These are phyloP conservation scores for Alternaria angustiovoidea DNA, from an alignment of 2,329 filamentous ascomycete species.

Conservation along the genomic window DNA sequence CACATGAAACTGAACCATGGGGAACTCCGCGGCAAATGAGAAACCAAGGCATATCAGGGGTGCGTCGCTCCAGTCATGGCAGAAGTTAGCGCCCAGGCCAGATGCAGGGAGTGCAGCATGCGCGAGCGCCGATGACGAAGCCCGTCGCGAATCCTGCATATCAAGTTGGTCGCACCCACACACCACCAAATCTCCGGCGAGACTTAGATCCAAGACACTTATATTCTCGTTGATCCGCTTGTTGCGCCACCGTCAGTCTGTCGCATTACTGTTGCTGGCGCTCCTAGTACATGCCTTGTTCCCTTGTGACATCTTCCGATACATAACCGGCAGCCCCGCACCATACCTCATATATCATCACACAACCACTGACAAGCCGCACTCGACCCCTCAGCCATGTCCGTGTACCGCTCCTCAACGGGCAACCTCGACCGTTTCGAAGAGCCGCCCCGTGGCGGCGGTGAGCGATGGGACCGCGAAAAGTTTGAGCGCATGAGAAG, in stretches of 20 bases:
- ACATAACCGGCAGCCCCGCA: conserved; percentile 30
- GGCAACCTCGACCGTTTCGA: conserved; percentile 56
- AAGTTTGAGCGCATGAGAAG: conserved; percentile 57
- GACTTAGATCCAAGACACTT: conserved; percentile 17
- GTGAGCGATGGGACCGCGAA: conserved; percentile 60
- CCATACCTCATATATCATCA: conserved; percentile 20
- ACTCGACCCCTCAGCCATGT: conserved; percentile 31
- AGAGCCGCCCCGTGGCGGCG: conserved; percentile 38
- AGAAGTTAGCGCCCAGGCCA: conserved; percentile 18
- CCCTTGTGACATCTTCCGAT: conserved; percentile 8
- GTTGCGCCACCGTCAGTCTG: conserved; percentile 8
- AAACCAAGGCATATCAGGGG: conserved; percentile 12
- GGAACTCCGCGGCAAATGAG: conserved; percentile 20
- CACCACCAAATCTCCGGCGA: conserved; percentile 18
- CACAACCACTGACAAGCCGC: conserved; percentile 8
- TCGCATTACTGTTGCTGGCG: conserved; percentile 5
- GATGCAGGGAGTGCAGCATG: conserved; percentile 15
- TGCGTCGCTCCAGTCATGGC: conserved; percentile 23
- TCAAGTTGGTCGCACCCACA: conserved; percentile 36
- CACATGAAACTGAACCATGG: conserved; percentile 7
- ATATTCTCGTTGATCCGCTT: conserved; percentile 23
- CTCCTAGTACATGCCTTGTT: conserved; percentile 5
- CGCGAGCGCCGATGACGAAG: conserved; percentile 41
- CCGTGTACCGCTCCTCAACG: conserved; percentile 49
- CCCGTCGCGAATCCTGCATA: conserved; percentile 21